Conservation (phyloP, 306 rosid species). For the Astragalus glycyphyllos region DNA sequence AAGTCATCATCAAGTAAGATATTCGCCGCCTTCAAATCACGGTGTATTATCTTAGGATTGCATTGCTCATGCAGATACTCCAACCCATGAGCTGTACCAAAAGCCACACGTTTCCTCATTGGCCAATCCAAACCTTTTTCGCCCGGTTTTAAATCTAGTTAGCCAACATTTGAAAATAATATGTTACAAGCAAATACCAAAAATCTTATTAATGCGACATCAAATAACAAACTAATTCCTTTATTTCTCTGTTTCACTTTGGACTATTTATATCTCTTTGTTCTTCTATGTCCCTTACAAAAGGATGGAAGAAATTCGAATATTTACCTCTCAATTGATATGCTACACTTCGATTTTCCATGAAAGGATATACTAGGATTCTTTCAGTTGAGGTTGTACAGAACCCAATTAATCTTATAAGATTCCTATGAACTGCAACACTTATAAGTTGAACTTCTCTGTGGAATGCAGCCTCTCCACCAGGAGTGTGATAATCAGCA, state of each 20-base stretch:
- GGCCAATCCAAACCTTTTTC: slow-evolving; percentile 62
- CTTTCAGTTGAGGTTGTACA: slow-evolving; percentile 80
- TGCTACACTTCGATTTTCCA: slow-evolving; percentile 92
- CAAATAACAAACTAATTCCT: no score
- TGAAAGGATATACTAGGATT: slow-evolving; percentile 95
- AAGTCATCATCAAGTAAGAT: slow-evolving; percentile 82
- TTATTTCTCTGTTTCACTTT: no score
- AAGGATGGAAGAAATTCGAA: slow-evolving; percentile 4
- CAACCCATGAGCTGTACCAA: slow-evolving; percentile 68
- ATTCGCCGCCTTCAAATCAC: slow-evolving; percentile 95
- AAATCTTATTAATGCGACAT: no score
- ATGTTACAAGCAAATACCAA: neutral
- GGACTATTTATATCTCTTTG: neutral
- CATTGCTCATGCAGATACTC: slow-evolving; percentile 93
- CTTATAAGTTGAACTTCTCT: slow-evolving; percentile 91
- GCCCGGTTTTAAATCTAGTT: slow-evolving; percentile 52
- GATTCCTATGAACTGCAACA: slow-evolving; percentile 90
- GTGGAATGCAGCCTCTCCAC: slow-evolving; percentile 90
- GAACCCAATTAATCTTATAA: slow-evolving; percentile 82
- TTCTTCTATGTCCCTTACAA: neutral
- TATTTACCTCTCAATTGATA: slow-evolving; percentile 78
- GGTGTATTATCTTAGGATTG: slow-evolving; percentile 89
- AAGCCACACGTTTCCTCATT: slow-evolving; percentile 54
- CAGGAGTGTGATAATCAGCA: slow-evolving; percentile 75
- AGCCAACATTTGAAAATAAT: slow-evolving; percentile 13